These are phyloP conservation scores for Monascus ruber DNA, from an alignment of 2,329 filamentous ascomycete genomes.

Conservation along the genomic window DNA sequence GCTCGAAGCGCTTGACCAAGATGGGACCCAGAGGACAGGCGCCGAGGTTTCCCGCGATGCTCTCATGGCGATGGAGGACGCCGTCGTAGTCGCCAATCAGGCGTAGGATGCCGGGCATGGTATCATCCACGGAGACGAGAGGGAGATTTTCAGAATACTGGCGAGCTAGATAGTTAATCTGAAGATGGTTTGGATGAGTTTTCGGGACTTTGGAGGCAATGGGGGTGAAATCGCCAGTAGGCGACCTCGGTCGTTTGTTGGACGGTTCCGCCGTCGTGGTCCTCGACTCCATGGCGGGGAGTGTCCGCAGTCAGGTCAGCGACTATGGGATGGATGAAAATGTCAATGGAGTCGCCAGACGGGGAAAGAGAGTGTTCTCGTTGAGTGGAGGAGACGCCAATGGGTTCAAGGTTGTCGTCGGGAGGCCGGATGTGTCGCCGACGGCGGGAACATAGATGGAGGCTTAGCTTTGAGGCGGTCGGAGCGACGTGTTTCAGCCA, in stretches of 20 bases:
- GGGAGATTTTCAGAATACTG: slow-evolving; percentile 52
- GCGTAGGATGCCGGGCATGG: slow-evolving; percentile 59
- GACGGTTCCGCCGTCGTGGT: slow-evolving; percentile 25
- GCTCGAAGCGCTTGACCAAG: slow-evolving; percentile 73
- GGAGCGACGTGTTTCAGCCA: slow-evolving; percentile 1
- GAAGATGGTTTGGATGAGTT: slow-evolving; percentile 46
- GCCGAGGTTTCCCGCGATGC: slow-evolving; percentile 72
- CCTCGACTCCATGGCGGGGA: slow-evolving; percentile 22
- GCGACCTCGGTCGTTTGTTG: slow-evolving; percentile 36
- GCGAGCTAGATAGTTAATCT: slow-evolving; percentile 57
- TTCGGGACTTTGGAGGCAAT: slow-evolving; percentile 42
- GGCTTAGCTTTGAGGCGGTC: not conserved
- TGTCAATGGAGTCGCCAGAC: not conserved
- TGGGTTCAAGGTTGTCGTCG: not conserved
- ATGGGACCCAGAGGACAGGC: slow-evolving; percentile 73
- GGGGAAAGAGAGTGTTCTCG: not conserved
- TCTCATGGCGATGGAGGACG: slow-evolving; percentile 74
- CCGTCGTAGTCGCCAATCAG: slow-evolving; percentile 74
- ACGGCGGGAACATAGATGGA: not conserved
- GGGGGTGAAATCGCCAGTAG: slow-evolving; percentile 27
- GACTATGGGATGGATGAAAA: too few species aligned
- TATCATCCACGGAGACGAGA: slow-evolving; percentile 54
- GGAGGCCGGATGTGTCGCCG: slow-evolving; percentile 1
- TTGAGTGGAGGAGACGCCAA: not conserved
- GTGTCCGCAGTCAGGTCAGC: too few species aligned